These are phyloP conservation scores for Gentiana dahurica DNA, from an alignment of 257 asterid genomes.

Conservation along the genomic window DNA sequence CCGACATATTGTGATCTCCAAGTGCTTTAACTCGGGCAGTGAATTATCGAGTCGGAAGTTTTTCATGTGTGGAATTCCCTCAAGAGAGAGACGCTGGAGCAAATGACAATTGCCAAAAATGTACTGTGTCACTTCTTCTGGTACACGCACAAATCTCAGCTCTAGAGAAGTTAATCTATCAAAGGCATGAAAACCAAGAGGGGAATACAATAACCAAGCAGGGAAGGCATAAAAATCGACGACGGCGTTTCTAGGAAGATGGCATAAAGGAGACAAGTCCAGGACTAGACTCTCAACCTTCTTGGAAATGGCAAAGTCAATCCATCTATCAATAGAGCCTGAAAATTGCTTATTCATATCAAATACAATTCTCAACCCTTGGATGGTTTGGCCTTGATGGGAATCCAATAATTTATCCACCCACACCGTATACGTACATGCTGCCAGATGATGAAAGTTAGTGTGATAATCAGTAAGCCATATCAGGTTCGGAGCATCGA, in stretches of 20 bases:
- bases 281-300: background rate
- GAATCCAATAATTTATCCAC: constrained; percentile 6
- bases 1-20: too few species aligned
- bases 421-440: background rate
- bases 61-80: too few species aligned
- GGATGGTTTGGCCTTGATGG: background rate
- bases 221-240: background rate
- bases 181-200: background rate
- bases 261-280: background rate
- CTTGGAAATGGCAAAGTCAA: background rate
- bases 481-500: background rate
- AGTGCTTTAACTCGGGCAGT: too few species aligned
- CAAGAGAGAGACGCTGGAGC: background rate
- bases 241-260: background rate
- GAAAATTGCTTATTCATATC: background rate
- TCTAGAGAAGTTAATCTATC: background rate
- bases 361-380: background rate
- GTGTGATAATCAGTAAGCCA: too few species aligned
- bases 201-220: background rate
- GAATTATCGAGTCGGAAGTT: too few species aligned
- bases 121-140: background rate
- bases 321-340: background rate
- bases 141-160: background rate
- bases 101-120: constrained; percentile 1
- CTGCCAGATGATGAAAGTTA: too few species aligned